phyloP scores from a whole-genome alignment of 2,329 filamentous ascomycete genomes.

The Monosporascus sp. region DNA sequence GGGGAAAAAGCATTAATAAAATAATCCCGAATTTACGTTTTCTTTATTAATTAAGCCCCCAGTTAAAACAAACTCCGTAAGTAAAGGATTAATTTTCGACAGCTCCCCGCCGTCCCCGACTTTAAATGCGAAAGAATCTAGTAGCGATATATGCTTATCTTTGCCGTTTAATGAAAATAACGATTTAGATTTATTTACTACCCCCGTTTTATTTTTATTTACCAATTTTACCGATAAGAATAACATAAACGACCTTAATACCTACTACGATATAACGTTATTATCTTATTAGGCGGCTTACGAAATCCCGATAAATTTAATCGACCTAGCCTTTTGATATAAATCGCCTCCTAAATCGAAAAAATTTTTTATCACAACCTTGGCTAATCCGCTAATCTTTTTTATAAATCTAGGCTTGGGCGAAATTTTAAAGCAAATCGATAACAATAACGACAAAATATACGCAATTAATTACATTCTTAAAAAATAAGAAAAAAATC shows the following conservation, averaged over 20 bases:
- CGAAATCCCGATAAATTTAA: no score
- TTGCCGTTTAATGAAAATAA: neutral
- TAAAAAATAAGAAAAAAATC: neutral
- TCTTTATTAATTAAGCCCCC: neutral
- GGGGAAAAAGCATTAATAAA: neutral
- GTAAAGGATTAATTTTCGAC: neutral
- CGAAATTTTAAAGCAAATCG: neutral
- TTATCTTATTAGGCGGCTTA: no score
- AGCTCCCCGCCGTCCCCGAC: neutral
- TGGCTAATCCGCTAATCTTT: neutral
- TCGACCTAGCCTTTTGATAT: no score
- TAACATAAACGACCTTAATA: neutral
- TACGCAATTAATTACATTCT: neutral
- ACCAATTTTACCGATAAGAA: neutral
- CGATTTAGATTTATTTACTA: neutral
- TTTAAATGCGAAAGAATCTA: neutral
- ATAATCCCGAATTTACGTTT: neutral
- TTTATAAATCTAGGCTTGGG: neutral
- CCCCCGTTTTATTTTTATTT: neutral
- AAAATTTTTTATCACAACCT: neutral
- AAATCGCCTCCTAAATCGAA: neutral
- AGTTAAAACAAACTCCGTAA: neutral
- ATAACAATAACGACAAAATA: neutral
- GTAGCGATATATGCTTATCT: neutral
- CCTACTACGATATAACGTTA: neutral